Evolutionary conservation across 1,139 yeast species (phyloP).

Genomic region (Pichia sp.): DNA sequence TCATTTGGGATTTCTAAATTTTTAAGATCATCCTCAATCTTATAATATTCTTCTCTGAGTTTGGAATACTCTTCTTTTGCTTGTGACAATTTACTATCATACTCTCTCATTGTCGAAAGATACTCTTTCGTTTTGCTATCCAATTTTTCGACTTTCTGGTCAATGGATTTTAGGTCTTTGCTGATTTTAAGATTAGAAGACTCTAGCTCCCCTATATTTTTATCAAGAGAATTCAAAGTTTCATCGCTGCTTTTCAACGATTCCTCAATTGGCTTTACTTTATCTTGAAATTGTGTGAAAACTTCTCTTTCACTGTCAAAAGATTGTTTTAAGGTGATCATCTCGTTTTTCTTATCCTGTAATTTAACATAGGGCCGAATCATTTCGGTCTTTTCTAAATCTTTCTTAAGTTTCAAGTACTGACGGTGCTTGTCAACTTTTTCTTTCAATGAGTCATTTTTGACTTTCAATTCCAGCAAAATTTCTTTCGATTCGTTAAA

Average conservation of each 20-base stretch:
- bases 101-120: slow-evolving; percentile 28
- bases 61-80: slow-evolving; percentile 28
- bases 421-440: slow-evolving; percentile 30
- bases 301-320: slow-evolving; percentile 33
- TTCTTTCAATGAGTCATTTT: slow-evolving; percentile 30
- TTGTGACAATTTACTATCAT: slow-evolving; percentile 28
- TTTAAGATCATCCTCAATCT: slow-evolving; percentile 16
- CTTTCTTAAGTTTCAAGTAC: slow-evolving; percentile 38
- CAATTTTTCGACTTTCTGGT: slow-evolving; percentile 23
- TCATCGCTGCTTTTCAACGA: slow-evolving; percentile 18
- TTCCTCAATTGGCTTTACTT: slow-evolving; percentile 39
- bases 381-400: slow-evolving; percentile 46
- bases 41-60: slow-evolving; percentile 25
- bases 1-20: slow-evolving; percentile 13
- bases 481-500: slow-evolving; percentile 35
- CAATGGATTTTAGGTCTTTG: slow-evolving; percentile 27
- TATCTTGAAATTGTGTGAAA: slow-evolving; percentile 27
- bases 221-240: slow-evolving; percentile 18
- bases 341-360: slow-evolving; percentile 48
- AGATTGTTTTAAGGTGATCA: slow-evolving; percentile 39
- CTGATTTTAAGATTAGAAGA: slow-evolving; percentile 18
- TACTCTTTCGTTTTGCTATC: slow-evolving; percentile 17
- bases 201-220: slow-evolving; percentile 12
- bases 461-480: slow-evolving; percentile 35
- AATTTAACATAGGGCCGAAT: slow-evolving; percentile 58